Base-by-base conservation (phyloP, 129 eudicot species). In the Solidago caesia region DNA sequence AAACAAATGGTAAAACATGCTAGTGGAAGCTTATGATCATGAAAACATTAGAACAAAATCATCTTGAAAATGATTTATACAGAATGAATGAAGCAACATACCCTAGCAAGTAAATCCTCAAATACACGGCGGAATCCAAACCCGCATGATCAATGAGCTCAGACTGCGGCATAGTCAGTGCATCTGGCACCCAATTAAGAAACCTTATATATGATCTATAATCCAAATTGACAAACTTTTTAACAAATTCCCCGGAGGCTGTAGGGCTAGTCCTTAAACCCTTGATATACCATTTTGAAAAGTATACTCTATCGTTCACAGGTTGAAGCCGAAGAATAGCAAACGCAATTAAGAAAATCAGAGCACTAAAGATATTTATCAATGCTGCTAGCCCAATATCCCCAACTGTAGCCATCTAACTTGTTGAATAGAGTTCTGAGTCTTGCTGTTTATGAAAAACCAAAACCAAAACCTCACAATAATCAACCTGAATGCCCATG, bases 61-160 rank as follows among this genome's bases (percentile, higher is more conserved):
- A 43, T 13, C 44, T 25, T 58, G 7, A 15, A 44, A 39, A 42
- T 52, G 57, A 6, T 42, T 42, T 13, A 39, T 21, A 42, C 2
- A 52, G 16, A 39, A 43, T 9, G 43, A 65, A 43, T 67, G 15
- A 67, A 67, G 72, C 48, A 58, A 42, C 82, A 59, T 86, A 91
- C 97, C 97, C 97, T 43, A 88, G 81, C 92, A 91, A 86, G 84
- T 91, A 91, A 70, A 91, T 91, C 60, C 97, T 84, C 81, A 91
- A 77, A 76, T 88, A 91, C 67, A 91, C 97, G 53, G 79, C 97
- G 4, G 97, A 91, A 85, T 91, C 97, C 81, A 91, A 83, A 39
- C 96, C 96, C 0, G 97, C 97, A 70, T 91, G 97, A 44, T 88
- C 87, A 73, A 91, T 88, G 75, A 91, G 97, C 87, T 91, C 96